Percentiles rank a stretch among this genome's conserved stretches.
Conservation (phyloP, 2,329 filamentous ascomycete species). For the Clonostachys rhizophaga region DNA sequence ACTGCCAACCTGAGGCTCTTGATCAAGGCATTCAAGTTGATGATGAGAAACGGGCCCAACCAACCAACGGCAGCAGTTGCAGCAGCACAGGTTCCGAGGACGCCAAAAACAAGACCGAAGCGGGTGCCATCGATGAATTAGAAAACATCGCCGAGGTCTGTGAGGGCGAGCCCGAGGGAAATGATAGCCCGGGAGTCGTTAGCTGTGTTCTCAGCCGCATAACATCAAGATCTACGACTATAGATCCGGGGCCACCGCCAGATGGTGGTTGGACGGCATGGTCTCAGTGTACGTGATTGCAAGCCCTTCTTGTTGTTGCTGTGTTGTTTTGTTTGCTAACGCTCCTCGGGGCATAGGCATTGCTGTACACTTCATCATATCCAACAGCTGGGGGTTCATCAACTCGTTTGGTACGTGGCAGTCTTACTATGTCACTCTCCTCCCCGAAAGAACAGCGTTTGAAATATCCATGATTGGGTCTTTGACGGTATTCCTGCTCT, state of each 20-base stretch:
- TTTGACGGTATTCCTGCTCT: slow-evolving; percentile 47
- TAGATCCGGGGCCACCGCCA: slow-evolving; percentile 40
- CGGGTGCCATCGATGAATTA: no score
- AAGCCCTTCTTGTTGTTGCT: neutral
- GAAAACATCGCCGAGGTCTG: slow-evolving; percentile 1
- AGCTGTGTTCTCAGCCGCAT: slow-evolving; percentile 32
- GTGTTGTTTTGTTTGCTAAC: no score
- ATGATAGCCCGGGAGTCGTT: slow-evolving; percentile 12
- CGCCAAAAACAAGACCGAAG: no score
- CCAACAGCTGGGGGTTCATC: slow-evolving; percentile 36
- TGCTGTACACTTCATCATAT: slow-evolving; percentile 1
- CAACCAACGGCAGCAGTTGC: no score
- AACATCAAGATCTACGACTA: slow-evolving; percentile 27
- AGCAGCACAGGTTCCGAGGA: no score
- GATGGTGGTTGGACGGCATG: slow-evolving; percentile 45
- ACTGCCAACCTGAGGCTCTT: no score
- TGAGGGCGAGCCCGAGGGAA: slow-evolving; percentile 1
- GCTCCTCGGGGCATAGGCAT: neutral
- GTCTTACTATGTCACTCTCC: slow-evolving; percentile 39
- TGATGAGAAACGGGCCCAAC: no score
- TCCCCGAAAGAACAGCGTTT: slow-evolving; percentile 26
- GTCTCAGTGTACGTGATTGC: slow-evolving; percentile 28
- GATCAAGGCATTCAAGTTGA: no score
- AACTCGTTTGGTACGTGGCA: slow-evolving; percentile 54
- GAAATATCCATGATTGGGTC: slow-evolving; percentile 51